Conservation (phyloP, 106 monocot species). For the Phalaenopsis equestris region DNA sequence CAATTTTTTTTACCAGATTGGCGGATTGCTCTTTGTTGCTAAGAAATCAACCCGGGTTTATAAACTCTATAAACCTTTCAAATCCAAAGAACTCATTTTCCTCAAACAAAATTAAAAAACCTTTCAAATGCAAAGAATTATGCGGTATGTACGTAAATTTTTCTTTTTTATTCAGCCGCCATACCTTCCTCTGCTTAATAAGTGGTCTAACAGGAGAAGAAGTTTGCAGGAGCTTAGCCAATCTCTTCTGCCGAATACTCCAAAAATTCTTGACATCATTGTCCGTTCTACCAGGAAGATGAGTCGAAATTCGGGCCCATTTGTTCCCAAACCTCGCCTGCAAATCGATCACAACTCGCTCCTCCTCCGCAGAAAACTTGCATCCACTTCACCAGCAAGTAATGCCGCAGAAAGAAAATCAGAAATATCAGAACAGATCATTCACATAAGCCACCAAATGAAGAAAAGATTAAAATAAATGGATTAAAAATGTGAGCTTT, state of each 20-base stretch:
- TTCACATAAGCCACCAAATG: neutral
- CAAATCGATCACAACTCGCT: conserved; percentile 60
- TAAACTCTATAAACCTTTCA: no score
- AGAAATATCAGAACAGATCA: no score
- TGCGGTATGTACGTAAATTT: no score
- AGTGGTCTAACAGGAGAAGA: conserved; percentile 12
- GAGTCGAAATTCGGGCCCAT: conserved; percentile 75
- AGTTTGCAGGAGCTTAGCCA: conserved; percentile 42
- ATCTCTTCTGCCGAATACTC: conserved; percentile 84
- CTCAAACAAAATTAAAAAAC: no score
- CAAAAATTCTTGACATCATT: conserved; percentile 95
- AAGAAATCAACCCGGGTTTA: no score
- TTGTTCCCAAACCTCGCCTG: conserved; percentile 69
- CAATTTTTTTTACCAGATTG: no score
- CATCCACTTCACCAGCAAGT: conserved; percentile 31
- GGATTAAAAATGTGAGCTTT: neutral
- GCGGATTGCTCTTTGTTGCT: no score
- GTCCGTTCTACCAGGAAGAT: conserved; percentile 70
- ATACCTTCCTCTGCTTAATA: conserved; percentile 14
- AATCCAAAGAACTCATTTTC: neutral
- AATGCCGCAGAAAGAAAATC: no score
- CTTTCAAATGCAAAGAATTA: no score
- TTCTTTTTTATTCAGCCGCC: neutral
- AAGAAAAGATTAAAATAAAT: neutral
- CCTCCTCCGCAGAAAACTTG: conserved; percentile 76